A percentile compares a stretch with the other conserved stretches of the same genome.
phyloP scores from a whole-genome alignment of 805 yeast species.

The Hanseniaspora singularis region DNA sequence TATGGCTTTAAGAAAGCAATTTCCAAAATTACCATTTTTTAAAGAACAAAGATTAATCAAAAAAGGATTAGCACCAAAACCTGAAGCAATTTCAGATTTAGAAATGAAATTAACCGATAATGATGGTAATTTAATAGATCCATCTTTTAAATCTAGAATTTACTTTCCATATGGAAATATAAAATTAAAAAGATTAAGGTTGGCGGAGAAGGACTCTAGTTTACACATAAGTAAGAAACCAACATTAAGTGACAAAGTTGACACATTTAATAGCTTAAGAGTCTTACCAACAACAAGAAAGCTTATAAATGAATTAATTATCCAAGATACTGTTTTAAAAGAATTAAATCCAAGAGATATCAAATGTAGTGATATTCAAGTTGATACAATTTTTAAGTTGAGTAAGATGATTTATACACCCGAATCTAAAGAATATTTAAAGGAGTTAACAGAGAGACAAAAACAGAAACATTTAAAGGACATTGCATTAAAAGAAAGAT shows the following conservation, averaged over 20 bases:
- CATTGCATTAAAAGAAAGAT: neutral
- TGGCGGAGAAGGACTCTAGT: neutral
- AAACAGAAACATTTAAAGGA: neutral
- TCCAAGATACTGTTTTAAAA: slow-evolving; percentile 33
- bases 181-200: neutral
- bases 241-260: slow-evolving; percentile 37
- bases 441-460: neutral
- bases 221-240: neutral
- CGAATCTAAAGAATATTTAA: neutral
- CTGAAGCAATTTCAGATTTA: neutral
- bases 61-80: neutral
- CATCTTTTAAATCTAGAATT: neutral
- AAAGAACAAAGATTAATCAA: slow-evolving; percentile 17
- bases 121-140: neutral
- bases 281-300: slow-evolving; percentile 55
- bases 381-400: slow-evolving; percentile 47
- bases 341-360: slow-evolving; percentile 20
- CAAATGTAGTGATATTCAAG: slow-evolving; percentile 70
- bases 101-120: neutral
- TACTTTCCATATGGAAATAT: slow-evolving; percentile 32
- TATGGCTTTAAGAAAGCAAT: slow-evolving; percentile 37
- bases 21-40: slow-evolving; percentile 19
- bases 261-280: slow-evolving; percentile 53
- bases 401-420: slow-evolving; percentile 31
- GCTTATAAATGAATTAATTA: slow-evolving; percentile 45